phyloP scores from a whole-genome alignment of 1,284 basidiomycete species.

The Papiliotrema nemorosa region DNA sequence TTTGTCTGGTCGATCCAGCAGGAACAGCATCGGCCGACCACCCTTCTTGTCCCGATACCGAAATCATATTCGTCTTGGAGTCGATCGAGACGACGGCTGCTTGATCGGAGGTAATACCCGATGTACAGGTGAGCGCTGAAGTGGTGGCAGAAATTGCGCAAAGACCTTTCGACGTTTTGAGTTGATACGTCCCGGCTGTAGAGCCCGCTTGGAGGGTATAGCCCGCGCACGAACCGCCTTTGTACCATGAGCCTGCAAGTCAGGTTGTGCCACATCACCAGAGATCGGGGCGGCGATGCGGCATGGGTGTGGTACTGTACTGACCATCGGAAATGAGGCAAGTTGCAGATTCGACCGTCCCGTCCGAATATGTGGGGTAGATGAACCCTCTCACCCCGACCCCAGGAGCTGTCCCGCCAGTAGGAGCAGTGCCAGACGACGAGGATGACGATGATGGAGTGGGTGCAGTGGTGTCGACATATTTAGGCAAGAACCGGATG shows the following conservation, averaged over 20 bases:
- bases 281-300: background rate
- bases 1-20: background rate
- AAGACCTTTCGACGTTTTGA: background rate
- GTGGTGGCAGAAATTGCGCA: background rate
- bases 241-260: slow-evolving; percentile 6
- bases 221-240: slow-evolving; percentile 4
- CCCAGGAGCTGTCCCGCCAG: background rate
- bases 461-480: slow-evolving; percentile 1
- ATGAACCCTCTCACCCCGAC: slow-evolving; percentile 3
- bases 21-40: background rate
- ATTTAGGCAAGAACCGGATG: slow-evolving; percentile 15
- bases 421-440: background rate
- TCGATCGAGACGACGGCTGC: background rate
- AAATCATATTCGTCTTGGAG: background rate
- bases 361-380: slow-evolving; percentile 6
- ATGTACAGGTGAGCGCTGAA: background rate
- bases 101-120: background rate
- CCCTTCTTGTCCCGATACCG: background rate
- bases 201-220: background rate
- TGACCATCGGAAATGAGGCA: slow-evolving; percentile 4
- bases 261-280: background rate
- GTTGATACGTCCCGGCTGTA: background rate
- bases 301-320: background rate
- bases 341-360: background rate
- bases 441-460: background rate